phyloP scores from a whole-genome alignment of 73 alveolate species.

The Blepharisma japonicum region DNA sequence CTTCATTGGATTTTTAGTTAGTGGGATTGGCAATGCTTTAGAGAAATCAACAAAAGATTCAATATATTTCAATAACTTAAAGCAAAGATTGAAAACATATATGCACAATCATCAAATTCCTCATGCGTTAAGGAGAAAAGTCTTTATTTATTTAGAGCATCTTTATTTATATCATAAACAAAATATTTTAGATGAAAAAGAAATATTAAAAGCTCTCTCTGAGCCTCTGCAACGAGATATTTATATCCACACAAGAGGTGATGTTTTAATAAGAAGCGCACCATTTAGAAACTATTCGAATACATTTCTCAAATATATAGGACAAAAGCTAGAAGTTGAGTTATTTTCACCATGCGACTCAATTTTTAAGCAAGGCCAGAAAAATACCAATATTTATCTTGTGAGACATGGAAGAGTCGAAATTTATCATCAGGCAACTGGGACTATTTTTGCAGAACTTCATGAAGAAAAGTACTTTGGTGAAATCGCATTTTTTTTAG shows the following conservation, averaged over 20 bases:
- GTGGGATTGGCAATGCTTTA: conserved; percentile 54
- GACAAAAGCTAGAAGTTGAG: conserved; percentile 44
- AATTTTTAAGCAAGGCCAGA: conserved; percentile 74
- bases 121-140: conserved; percentile 39
- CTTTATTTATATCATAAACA: conserved; percentile 34
- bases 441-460: conserved; percentile 26
- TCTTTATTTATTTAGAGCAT: conserved; percentile 51
- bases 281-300: background rate
- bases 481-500: conserved; percentile 58
- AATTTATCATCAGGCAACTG: conserved; percentile 34
- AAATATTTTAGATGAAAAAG: background rate
- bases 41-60: conserved; percentile 37
- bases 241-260: background rate
- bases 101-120: conserved; percentile 51
- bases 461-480: conserved; percentile 38
- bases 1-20: conserved; percentile 66
- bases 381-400: conserved; percentile 60
- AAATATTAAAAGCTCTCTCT: background rate
- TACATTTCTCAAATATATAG: background rate
- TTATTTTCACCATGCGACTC: conserved; percentile 68
- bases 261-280: background rate
- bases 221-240: conserved; percentile 19
- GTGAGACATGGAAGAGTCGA: conserved; percentile 66
- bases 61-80: conserved; percentile 24
- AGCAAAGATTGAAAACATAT: conserved; percentile 38